Evolutionary conservation across 768 basidiomycete genomes (phyloP).

Genomic region (Tremella fuciformis): DNA sequence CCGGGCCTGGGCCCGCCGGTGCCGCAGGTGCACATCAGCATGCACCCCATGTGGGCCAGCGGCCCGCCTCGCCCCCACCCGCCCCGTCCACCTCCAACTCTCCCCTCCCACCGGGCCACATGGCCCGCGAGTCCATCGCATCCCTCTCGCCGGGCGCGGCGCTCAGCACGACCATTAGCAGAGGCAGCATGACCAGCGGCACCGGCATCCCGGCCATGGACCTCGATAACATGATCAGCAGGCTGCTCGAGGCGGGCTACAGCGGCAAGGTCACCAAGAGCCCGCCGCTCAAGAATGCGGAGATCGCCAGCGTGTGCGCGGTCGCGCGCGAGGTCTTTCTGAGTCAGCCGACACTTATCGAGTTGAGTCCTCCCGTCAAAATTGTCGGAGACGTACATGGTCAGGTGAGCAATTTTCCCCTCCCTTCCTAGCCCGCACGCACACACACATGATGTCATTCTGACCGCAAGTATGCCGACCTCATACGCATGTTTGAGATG

Average conservation of each 20-base stretch:
- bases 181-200: slow-evolving; percentile 23
- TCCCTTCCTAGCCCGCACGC: background rate
- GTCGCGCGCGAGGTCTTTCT: slow-evolving; percentile 96
- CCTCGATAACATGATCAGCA: slow-evolving; percentile 96
- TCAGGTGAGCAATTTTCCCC: slow-evolving; percentile 56
- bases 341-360: slow-evolving; percentile 92
- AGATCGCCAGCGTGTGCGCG: slow-evolving; percentile 89
- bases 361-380: slow-evolving; percentile 96
- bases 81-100: slow-evolving; percentile 12
- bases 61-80: slow-evolving; percentile 24
- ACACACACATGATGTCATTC: background rate
- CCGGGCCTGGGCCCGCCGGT: slow-evolving; percentile 35
- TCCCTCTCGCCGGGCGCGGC: slow-evolving; percentile 56
- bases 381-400: slow-evolving; percentile 99
- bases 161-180: slow-evolving; percentile 22
- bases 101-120: slow-evolving; percentile 8
- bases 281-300: slow-evolving; percentile 87
- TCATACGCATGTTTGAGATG: slow-evolving; percentile 98
- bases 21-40: slow-evolving; percentile 19
- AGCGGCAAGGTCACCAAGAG: slow-evolving; percentile 94
- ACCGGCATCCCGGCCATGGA: slow-evolving; percentile 61
- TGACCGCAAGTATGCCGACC: slow-evolving; percentile 70
- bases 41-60: background rate
- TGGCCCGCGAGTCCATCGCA: slow-evolving; percentile 18
- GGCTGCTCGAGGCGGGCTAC: slow-evolving; percentile 93